Evolutionary conservation across 371 early-diverging fungal genomes (phyloP).

Genomic region (Saksenaea vasiformis): DNA sequence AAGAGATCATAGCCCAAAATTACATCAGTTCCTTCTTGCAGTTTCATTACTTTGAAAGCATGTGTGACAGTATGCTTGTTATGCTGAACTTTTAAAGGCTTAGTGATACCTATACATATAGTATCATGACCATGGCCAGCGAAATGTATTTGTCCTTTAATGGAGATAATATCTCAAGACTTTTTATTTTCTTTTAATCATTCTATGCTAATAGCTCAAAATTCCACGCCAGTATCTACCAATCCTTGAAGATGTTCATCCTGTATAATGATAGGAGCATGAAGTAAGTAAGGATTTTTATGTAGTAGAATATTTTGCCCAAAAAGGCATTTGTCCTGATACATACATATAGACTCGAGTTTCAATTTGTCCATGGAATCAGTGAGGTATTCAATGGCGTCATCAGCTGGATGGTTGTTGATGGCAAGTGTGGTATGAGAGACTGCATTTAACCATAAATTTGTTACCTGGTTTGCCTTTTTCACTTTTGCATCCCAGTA

Average conservation of each 20-base stretch:
- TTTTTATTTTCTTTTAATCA: neutral
- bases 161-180: neutral
- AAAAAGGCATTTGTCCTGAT: neutral
- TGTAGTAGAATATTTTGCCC: neutral
- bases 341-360: neutral
- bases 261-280: neutral
- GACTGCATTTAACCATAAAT: neutral
- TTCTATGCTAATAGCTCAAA: neutral
- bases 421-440: no score
- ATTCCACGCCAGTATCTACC: neutral
- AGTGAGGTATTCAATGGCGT: neutral
- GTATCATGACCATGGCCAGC: neutral
- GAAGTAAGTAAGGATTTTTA: neutral
- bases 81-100: neutral
- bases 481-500: neutral
- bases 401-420: neutral
- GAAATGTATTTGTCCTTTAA: neutral
- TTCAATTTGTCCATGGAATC: neutral
- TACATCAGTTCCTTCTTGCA: neutral
- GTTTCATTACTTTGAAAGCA: constrained; percentile 10
- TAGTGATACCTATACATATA: neutral
- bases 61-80: neutral
- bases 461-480: neutral
- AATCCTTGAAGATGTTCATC: neutral
- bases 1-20: constrained; percentile 2